phyloP scores from a whole-genome alignment of 495 filamentous ascomycete genomes.

The Penicillium lividum region DNA sequence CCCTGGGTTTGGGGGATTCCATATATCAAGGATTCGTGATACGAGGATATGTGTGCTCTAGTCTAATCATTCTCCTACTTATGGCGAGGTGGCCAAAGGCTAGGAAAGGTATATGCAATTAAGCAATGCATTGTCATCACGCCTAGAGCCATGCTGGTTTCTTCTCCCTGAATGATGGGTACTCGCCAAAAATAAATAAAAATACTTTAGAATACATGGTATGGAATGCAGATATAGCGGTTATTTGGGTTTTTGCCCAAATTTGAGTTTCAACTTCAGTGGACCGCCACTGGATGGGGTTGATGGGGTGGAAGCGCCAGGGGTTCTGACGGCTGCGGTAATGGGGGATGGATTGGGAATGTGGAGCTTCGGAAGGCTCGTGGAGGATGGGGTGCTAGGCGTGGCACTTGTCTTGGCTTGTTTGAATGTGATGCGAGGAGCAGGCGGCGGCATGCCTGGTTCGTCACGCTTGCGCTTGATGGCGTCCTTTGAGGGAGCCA shows the following conservation, averaged over 20 bases:
- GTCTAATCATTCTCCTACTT: not conserved
- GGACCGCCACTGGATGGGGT: conserved; percentile 41
- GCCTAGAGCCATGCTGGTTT: conserved; percentile 21
- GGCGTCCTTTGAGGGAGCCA: conserved; percentile 35
- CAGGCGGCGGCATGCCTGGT: conserved; percentile 38
- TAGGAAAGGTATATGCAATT: conserved; percentile 16
- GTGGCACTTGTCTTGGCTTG: conserved; percentile 34
- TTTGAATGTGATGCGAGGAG: conserved; percentile 49
- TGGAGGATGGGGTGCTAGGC: conserved; percentile 26
- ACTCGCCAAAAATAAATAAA: conserved; percentile 7
- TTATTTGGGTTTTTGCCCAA: conserved; percentile 40
- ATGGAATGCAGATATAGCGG: conserved; percentile 8
- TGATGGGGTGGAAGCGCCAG: conserved; percentile 28
- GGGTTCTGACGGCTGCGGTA: conserved; percentile 20
- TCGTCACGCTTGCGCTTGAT: conserved; percentile 50
- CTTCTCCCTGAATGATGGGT: not conserved
- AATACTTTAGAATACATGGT: conserved; percentile 26
- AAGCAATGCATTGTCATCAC: conserved; percentile 12
- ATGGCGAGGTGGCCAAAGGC: not conserved
- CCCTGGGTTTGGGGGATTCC: not conserved
- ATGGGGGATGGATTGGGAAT: conserved; percentile 38
- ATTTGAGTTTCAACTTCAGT: conserved; percentile 48
- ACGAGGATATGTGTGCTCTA: not conserved
- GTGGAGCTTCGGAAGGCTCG: conserved; percentile 36
- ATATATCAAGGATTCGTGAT: not conserved